Evolutionary conservation across 805 yeast species (phyloP), one percentile per base, ranked within the genome.

Genomic region (Candida bentonensis): DNA sequence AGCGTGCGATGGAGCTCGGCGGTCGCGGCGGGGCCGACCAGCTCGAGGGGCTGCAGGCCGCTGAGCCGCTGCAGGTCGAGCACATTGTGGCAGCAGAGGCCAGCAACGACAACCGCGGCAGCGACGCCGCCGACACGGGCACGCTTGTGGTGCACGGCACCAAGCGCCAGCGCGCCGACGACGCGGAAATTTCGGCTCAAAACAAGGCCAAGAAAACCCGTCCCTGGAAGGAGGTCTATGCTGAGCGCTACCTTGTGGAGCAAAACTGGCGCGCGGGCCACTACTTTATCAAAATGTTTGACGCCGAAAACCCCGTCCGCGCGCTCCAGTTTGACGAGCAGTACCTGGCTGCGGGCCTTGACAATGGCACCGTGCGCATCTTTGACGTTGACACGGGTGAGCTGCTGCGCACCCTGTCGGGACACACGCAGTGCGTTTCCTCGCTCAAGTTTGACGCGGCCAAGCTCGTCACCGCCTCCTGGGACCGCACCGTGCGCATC

Each of bases 171-270:
- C 22, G 40, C 15, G 4, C 9, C 17, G 4, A 5, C 9, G 40
- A 36, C 23, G 20, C 22, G 11, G 26, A 39, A 11, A 39, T 27
- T 13, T 34, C 25, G 3, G 34, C 28, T 22, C 21, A 25, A 4
- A 15, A n/a, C 3, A 17, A 25, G 22, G 4, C 22, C 22, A 53
- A 65, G 39, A 67, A 67, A 52, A 78, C 79, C 41, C 71, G 95
- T 51, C 96, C 97, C 2, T 89, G 98, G 98, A 89, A 92, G 56
- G 82, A 83, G 4, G 95, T 89, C 21, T 89, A 92, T 62, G 73
- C 85, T 40, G 98, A 92, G 63, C 70, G 98, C 28, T 89, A 73
- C 63, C 79, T 78, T 61, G 87, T 92, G 48, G 98, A 92, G 61
- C 76, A 84, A 53, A 89, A 92, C 62, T 92, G 98, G 98, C 70